phyloP scores from a whole-genome alignment of 2,329 filamentous ascomycete species.

The Leptodontidium sp. region DNA sequence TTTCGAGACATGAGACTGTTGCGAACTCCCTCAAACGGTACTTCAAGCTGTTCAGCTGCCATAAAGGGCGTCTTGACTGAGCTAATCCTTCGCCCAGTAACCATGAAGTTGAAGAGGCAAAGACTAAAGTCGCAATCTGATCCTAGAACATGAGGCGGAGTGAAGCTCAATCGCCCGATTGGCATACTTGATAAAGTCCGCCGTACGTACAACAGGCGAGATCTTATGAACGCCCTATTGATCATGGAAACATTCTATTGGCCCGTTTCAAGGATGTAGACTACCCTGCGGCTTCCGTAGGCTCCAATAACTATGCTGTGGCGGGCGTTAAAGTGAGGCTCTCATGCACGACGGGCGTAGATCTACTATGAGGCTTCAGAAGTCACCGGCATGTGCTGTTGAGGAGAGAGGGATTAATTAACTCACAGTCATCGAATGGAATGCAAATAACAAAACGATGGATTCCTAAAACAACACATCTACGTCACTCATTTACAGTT shows the following conservation, averaged over 20 bases:
- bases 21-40: neutral
- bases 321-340: constrained; percentile 10
- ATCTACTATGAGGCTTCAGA: constrained; percentile 5
- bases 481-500: neutral
- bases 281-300: neutral
- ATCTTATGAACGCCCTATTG: constrained; percentile 1
- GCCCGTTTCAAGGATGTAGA: neutral
- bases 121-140: neutral
- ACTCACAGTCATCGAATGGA: neutral
- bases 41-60: neutral
- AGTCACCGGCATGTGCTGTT: neutral
- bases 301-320: neutral
- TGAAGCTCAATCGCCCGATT: constrained; percentile 7
- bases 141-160: neutral
- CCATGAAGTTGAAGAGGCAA: neutral
- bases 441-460: neutral
- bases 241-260: neutral
- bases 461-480: neutral
- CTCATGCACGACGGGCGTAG: constrained; percentile 4
- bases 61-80: neutral
- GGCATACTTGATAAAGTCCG: neutral
- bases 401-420: neutral
- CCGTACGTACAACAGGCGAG: neutral
- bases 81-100: neutral
- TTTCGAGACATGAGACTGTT: neutral